Evolutionary conservation across 768 basidiomycete genomes (phyloP).

Genomic region (Podaxis rugospora): DNA sequence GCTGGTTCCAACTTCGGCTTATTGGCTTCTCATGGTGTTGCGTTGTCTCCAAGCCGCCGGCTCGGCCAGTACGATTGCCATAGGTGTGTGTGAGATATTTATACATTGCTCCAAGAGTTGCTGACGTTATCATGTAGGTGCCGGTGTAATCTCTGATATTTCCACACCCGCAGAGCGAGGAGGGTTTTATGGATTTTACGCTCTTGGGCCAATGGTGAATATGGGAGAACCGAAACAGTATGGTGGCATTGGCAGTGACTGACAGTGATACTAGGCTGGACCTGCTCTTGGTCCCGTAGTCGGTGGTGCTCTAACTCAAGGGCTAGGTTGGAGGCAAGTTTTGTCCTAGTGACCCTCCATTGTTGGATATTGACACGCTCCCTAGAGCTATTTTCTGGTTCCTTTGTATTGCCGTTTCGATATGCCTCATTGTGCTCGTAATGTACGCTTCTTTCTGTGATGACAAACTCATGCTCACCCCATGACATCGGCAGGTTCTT

Average conservation of each 20-base stretch:
- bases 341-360: neutral
- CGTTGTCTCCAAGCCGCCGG: constrained; percentile 77
- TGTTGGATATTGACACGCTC: neutral
- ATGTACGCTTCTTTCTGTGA: constrained; percentile 28
- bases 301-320: constrained; percentile 53
- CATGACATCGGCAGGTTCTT: constrained; percentile 31
- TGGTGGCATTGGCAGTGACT: neutral
- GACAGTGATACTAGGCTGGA: constrained; percentile 32
- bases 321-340: constrained; percentile 59
- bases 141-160: constrained; percentile 78
- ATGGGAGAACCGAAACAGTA: neutral
- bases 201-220: constrained; percentile 54
- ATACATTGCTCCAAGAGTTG: constrained; percentile 3
- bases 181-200: constrained; percentile 66
- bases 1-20: constrained; percentile 47
- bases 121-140: constrained; percentile 32
- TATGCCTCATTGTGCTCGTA: constrained; percentile 43
- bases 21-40: constrained; percentile 78
- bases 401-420: constrained; percentile 42
- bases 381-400: constrained; percentile 61
- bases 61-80: constrained; percentile 72
- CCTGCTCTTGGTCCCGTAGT: constrained; percentile 60
- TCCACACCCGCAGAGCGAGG: constrained; percentile 70
- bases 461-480: constrained; percentile 13
- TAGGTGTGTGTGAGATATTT: constrained; percentile 39